A percentile compares a stretch with the other conserved stretches of the same genome.
phyloP scores from a whole-genome alignment of 202 grass and related monocot genomes.

The Elaeis oleifera region DNA sequence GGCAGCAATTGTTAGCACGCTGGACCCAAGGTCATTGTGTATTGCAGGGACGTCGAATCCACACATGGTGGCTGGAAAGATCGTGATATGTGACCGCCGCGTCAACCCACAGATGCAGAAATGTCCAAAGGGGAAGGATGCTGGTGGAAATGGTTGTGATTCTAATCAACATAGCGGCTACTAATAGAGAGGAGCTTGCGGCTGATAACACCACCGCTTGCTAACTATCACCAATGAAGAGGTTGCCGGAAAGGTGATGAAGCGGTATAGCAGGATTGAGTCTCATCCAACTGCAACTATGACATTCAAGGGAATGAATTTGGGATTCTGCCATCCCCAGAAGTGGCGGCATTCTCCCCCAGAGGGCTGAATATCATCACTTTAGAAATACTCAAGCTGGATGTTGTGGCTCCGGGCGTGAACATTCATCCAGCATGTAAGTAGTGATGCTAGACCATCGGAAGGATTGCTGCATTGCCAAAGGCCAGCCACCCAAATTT shows the following conservation, averaged over 20 bases:
- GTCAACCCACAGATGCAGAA: not conserved
- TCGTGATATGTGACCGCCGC: not conserved
- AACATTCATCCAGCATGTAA: constrained; percentile 78
- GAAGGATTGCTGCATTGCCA: constrained; percentile 64
- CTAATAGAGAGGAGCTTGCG: not conserved
- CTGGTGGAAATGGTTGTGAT: not conserved
- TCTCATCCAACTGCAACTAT: not conserved
- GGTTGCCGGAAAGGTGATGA: not conserved
- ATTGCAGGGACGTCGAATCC: not conserved
- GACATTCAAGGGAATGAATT: not conserved
- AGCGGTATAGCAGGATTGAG: not conserved
- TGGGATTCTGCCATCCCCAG: not conserved
- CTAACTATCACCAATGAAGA: not conserved
- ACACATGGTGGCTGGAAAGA: not conserved
- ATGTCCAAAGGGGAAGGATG: not conserved
- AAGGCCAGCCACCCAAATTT: constrained; percentile 68
- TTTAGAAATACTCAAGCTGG: not conserved
- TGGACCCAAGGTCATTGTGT: not conserved
- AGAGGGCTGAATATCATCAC: not conserved
- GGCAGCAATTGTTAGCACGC: not conserved
- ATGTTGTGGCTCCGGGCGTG: not conserved
- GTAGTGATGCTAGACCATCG: constrained; percentile 60
- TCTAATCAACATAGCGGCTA: not conserved
- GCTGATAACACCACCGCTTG: not conserved
- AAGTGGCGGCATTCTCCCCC: not conserved